phyloP scores from a whole-genome alignment of 176 grass and related monocot species.

The Zoysia japonica region DNA sequence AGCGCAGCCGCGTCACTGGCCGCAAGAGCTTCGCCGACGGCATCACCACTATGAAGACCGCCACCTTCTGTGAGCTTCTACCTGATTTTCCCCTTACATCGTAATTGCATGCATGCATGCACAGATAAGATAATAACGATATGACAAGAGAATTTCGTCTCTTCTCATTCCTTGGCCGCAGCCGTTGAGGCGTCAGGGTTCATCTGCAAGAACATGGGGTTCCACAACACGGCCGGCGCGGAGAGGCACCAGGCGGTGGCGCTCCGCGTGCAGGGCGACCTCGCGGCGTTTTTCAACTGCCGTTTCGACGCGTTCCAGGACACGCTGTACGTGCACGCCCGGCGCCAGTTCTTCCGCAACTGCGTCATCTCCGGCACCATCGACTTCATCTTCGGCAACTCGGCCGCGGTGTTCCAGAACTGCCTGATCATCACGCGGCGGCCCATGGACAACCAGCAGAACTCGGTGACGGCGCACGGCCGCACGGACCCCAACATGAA shows the following conservation, averaged over 20 bases:
- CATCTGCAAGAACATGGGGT: constrained; percentile 92
- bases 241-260: constrained; percentile 79
- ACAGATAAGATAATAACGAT: background rate
- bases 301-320: constrained; percentile 86
- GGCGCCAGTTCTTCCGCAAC: constrained; percentile 81
- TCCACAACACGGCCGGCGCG: constrained; percentile 85
- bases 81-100: background rate
- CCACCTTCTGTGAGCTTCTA: constrained; percentile 64
- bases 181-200: constrained; percentile 56
- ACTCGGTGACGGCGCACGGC: constrained; percentile 73
- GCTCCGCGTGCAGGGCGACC: constrained; percentile 61
- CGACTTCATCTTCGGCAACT: constrained; percentile 93
- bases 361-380: constrained; percentile 82
- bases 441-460: constrained; percentile 76
- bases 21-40: constrained; percentile 54
- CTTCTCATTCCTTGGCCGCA: background rate
- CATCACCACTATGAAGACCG: constrained; percentile 66
- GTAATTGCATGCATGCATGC: too few relatives aligned
- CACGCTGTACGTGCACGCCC: constrained; percentile 68
- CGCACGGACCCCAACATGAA: constrained; percentile 70
- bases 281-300: constrained; percentile 62
- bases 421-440: constrained; percentile 67
- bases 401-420: constrained; percentile 76
- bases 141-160: background rate
- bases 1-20: constrained; percentile 56